Conservation (phyloP, 495 filamentous ascomycete species). For the Articulospora tetracladia region DNA sequence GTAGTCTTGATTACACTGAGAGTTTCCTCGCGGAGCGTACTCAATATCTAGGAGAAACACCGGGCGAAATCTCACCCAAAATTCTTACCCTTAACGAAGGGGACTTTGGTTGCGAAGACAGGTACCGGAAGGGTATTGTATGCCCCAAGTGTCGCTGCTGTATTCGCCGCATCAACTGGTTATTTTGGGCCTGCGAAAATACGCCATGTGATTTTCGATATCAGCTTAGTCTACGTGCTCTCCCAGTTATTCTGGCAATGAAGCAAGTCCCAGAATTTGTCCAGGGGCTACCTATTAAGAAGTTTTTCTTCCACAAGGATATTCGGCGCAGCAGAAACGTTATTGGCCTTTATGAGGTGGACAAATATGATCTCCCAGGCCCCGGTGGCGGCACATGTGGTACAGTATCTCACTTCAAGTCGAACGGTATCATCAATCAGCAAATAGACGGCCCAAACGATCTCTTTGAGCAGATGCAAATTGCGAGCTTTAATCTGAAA, state of each 20-base stretch:
- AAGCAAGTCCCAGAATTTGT: not conserved
- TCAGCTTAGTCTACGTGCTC: not conserved
- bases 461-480: slow-evolving; percentile 60
- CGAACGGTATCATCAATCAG: slow-evolving; percentile 46
- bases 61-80: slow-evolving; percentile 35
- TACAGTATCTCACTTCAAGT: slow-evolving; percentile 57
- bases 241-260: slow-evolving; percentile 9
- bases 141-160: slow-evolving; percentile 69
- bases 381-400: slow-evolving; percentile 36
- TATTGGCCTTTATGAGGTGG: slow-evolving; percentile 25
- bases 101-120: slow-evolving; percentile 30
- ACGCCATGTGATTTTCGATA: slow-evolving; percentile 39
- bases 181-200: slow-evolving; percentile 58
- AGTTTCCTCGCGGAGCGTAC: slow-evolving; percentile 53
- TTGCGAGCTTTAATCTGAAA: slow-evolving; percentile 51
- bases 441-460: slow-evolving; percentile 55
- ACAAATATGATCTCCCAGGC: slow-evolving; percentile 34
- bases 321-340: not conserved
- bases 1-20: slow-evolving; percentile 48
- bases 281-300: not conserved
- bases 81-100: slow-evolving; percentile 10
- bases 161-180: slow-evolving; percentile 58
- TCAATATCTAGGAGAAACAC: slow-evolving; percentile 17
- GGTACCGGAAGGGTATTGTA: slow-evolving; percentile 54
- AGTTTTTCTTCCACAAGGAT: not conserved